A percentile compares a stretch with the other conserved stretches of the same genome.
These are phyloP conservation scores for Cyclotella cryptica DNA, from an alignment of 108 stramenopile genomes.

Conservation along the genomic window DNA sequence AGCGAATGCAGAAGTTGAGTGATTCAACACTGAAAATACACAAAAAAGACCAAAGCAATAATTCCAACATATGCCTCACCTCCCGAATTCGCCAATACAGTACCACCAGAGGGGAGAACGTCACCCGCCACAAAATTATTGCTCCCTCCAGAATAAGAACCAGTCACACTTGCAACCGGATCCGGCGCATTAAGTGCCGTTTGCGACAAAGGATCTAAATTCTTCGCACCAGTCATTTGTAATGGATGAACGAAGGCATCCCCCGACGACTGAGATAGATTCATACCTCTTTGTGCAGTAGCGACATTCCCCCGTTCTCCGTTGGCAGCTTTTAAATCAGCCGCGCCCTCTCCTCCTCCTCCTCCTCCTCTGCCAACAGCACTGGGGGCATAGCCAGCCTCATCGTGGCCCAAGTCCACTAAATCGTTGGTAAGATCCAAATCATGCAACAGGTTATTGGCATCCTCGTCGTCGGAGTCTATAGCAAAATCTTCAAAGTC, in stretches of 20 bases:
- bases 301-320: not conserved
- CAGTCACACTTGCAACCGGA: not conserved
- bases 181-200: not conserved
- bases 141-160: not conserved
- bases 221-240: constrained; percentile 3
- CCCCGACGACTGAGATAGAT: not conserved
- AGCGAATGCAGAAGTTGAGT: not conserved
- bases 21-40: not conserved
- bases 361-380: not conserved
- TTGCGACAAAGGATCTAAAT: constrained; percentile 9
- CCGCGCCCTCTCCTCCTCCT: not conserved
- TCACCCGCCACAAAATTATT: not conserved
- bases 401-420: not conserved
- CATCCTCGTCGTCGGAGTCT: constrained; percentile 66
- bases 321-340: not conserved
- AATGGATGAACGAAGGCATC: constrained; percentile 3
- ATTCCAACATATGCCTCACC: not conserved
- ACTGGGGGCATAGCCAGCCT: not conserved
- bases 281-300: not conserved
- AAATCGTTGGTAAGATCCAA: constrained; percentile 15
- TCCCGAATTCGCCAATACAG: not conserved
- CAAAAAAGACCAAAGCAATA: no score
- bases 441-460: constrained; percentile 7
- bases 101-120: no score
- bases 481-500: constrained; percentile 56